A percentile compares a stretch with the other conserved stretches of the same genome.
Evolutionary conservation across 2,329 filamentous ascomycete species (phyloP).

Genomic region (Chrysosporium keratinophilum): DNA sequence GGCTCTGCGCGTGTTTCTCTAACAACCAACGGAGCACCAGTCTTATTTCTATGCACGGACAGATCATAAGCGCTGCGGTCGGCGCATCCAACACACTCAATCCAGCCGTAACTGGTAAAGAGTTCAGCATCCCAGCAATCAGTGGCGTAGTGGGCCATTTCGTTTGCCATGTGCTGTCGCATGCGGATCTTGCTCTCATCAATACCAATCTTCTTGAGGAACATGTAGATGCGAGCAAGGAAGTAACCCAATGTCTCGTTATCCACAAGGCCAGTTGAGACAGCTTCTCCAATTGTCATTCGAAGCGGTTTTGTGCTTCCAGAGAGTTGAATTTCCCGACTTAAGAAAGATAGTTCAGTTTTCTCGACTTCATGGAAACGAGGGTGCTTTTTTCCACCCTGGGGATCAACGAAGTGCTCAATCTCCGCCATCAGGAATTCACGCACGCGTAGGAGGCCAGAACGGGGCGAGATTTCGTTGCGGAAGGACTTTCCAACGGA

Average conservation of each 20-base stretch:
- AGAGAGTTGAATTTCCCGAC: constrained; percentile 72
- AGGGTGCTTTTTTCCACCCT: constrained; percentile 86
- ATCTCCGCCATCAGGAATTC: constrained; percentile 99
- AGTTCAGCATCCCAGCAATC: constrained; percentile 99
- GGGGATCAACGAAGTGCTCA: constrained; percentile 93
- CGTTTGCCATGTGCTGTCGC: constrained; percentile 89
- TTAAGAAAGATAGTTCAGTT: constrained; percentile 71
- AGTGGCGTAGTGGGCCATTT: constrained; percentile 86
- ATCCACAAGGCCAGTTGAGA: constrained; percentile 71
- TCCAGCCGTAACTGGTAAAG: constrained; percentile 85
- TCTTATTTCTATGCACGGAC: constrained; percentile 85
- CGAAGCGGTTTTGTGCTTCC: constrained; percentile 68
- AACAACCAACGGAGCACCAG: constrained; percentile 74
- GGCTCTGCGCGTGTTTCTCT: constrained; percentile 72
- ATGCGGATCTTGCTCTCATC: constrained; percentile 85
- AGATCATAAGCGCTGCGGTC: constrained; percentile 93
- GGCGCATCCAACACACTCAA: constrained; percentile 95
- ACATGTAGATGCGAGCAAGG: constrained; percentile 82
- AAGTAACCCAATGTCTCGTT: constrained; percentile 99
- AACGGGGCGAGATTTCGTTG: constrained; percentile 91
- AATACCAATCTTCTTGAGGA: constrained; percentile 78
- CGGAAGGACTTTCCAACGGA: constrained; percentile 97
- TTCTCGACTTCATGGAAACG: constrained; percentile 80
- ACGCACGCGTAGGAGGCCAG: constrained; percentile 82
- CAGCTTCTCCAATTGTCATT: constrained; percentile 75